Evolutionary conservation across 192 early-diverging fungal genomes (phyloP), one percentile per base, ranked within the genome.

Genomic region (Podila epigama): DNA sequence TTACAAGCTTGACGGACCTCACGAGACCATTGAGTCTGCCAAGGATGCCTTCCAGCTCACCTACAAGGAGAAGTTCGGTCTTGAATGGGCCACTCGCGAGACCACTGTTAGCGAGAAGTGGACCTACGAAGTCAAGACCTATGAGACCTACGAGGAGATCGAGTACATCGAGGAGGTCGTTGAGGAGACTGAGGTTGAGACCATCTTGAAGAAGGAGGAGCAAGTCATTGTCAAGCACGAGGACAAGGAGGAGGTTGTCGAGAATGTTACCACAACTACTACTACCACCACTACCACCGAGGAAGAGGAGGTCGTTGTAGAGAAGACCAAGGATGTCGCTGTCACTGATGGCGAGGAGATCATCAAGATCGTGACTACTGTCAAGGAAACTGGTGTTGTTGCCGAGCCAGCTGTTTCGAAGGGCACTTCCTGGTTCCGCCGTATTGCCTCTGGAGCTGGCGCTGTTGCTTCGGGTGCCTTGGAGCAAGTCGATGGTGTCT

Each of bases 201-300:
- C 25, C 27, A 51, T 51, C 51, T 10, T n/a, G n/a, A 28, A 20
- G n/a, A 9, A 28, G n/a, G 15, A 51, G 5, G 60, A 62, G 52
- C 22, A 48, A 59, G 2, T 63, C 36, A n/a, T n/a, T 29, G 68
- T 70, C 11, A 63, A 70, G 54, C 63, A 70, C 39, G 68, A 70
- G 22, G 68, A 70, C 1, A 3, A 51, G 4, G 51, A 22, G 9
- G 51, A 22, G 9, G 20, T 51, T 2, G 11, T 10, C 11, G 20
- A 51, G 51, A 22, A 51, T 8, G 27, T 27, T 3, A 51, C 51
- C 7, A 22, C 25, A 3, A 11, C 9, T 8, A 20, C 16, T 8
- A 27, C 20, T 20, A 60, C 58, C 40, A 60, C 40, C 37, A 60
- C 58, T 13, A 63, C 34, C 50, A 36, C 32, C 27, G 36, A 32